Percentiles rank a stretch among this genome's conserved stretches.
Evolutionary conservation across 1,139 yeast genomes (phyloP).

Genomic region (Diutina pseudorugosa): DNA sequence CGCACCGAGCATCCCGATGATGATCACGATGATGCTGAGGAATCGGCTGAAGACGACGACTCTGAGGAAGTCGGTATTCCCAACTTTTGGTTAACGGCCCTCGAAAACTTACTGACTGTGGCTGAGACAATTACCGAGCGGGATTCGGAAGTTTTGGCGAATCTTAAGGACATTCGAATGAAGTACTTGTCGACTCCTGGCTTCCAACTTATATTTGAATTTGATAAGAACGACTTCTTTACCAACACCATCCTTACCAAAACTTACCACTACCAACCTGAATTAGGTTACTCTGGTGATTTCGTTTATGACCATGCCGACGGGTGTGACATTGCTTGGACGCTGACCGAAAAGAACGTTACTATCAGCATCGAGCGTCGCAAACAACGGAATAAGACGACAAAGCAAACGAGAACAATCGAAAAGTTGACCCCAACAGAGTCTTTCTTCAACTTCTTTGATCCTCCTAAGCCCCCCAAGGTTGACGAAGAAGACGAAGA

Average conservation of each 20-base stretch:
- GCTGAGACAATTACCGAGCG: conserved; percentile 83
- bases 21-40: conserved; percentile 21
- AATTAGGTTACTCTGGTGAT: conserved; percentile 90
- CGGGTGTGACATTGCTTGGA: conserved; percentile 83
- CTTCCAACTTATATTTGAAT: conserved; percentile 75
- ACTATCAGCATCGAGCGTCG: conserved; percentile 86
- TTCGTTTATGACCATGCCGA: conserved; percentile 95
- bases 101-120: conserved; percentile 74
- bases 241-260: conserved; percentile 60
- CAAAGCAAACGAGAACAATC: conserved; percentile 92
- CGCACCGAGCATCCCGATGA: conserved; percentile 22
- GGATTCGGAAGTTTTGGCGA: conserved; percentile 73
- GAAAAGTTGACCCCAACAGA: conserved; percentile 89
- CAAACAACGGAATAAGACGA: conserved; percentile 95
- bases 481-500: conserved; percentile 25
- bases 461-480: conserved; percentile 77
- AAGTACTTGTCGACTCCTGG: conserved; percentile 86
- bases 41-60: conserved; percentile 24
- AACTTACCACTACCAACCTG: conserved; percentile 89
- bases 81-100: conserved; percentile 91
- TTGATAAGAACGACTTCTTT: conserved; percentile 68
- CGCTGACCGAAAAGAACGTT: conserved; percentile 64
- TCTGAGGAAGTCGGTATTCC: conserved; percentile 64
- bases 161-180: conserved; percentile 61
- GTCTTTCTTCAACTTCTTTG: conserved; percentile 91